Evolutionary conservation across 495 filamentous ascomycete species (phyloP).

Genomic region (Eremomyces bilateralis): DNA sequence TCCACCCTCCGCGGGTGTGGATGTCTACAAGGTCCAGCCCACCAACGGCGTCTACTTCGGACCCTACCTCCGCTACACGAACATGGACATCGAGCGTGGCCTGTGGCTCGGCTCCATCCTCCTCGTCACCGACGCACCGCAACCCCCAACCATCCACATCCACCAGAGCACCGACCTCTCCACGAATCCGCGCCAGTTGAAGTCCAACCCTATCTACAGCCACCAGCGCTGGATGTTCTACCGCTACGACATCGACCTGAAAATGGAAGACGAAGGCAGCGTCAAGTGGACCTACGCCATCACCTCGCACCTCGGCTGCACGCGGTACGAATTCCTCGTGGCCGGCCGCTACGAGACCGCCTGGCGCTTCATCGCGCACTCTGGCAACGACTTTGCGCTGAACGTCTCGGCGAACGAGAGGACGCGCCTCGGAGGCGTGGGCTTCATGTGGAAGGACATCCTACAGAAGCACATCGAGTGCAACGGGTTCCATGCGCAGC

Average conservation of each 20-base stretch:
- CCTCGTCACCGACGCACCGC: constrained; percentile 75
- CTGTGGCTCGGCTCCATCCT: constrained; percentile 70
- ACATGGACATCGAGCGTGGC: constrained; percentile 88
- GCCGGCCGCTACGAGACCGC: constrained; percentile 73
- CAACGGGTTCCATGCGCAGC: constrained; percentile 82
- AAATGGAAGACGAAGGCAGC: constrained; percentile 62
- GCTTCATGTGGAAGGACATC: constrained; percentile 98
- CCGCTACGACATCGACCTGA: constrained; percentile 79
- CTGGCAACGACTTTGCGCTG: constrained; percentile 83
- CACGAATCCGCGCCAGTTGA: constrained; percentile 78
- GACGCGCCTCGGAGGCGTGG: constrained; percentile 60
- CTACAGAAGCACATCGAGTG: constrained; percentile 93
- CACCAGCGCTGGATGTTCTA: constrained; percentile 93
- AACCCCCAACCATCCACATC: constrained; percentile 90
- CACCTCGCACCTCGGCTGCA: constrained; percentile 89
- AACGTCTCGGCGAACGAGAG: constrained; percentile 71
- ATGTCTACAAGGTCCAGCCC: constrained; percentile 77
- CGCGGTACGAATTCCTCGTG: constrained; percentile 93
- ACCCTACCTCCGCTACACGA: constrained; percentile 83
- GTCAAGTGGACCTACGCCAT: constrained; percentile 98
- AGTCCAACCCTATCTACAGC: constrained; percentile 59
- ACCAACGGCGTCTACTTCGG: constrained; percentile 98
- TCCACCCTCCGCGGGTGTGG: constrained; percentile 67
- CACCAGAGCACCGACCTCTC: constrained; percentile 80
- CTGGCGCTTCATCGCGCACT: constrained; percentile 95